Evolutionary conservation across 2,329 filamentous ascomycete species (phyloP).

Genomic region (Mariannaea elegans): DNA sequence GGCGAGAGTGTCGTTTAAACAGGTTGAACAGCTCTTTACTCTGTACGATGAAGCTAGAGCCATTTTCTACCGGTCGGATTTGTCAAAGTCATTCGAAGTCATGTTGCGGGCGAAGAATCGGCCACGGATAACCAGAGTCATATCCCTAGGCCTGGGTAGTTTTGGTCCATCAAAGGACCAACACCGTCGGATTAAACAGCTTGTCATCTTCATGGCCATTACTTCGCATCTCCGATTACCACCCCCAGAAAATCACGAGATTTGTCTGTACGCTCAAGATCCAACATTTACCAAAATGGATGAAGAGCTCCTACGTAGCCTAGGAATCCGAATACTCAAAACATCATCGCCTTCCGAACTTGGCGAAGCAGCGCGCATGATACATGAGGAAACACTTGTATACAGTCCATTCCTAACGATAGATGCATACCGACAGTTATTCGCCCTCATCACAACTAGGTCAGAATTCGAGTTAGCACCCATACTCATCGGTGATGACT

Average conservation of each 20-base stretch:
- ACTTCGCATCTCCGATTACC: slow-evolving; percentile 24
- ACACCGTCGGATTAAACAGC: slow-evolving; percentile 34
- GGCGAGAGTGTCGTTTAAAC: slow-evolving; percentile 18
- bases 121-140: slow-evolving; percentile 27
- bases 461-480: slow-evolving; percentile 10
- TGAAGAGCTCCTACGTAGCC: slow-evolving; percentile 27
- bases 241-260: background rate
- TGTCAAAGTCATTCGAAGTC: slow-evolving; percentile 28
- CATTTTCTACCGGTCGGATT: slow-evolving; percentile 22
- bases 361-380: slow-evolving; percentile 33
- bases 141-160: slow-evolving; percentile 35
- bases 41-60: slow-evolving; percentile 28
- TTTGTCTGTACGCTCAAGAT: slow-evolving; percentile 34
- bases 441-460: slow-evolving; percentile 12
- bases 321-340: slow-evolving; percentile 28
- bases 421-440: slow-evolving; percentile 29
- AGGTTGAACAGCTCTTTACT: slow-evolving; percentile 26
- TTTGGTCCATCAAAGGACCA: slow-evolving; percentile 33
- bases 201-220: slow-evolving; percentile 33
- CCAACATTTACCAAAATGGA: slow-evolving; percentile 33
- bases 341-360: slow-evolving; percentile 29
- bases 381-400: slow-evolving; percentile 33
- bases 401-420: slow-evolving; percentile 39
- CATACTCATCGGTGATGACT: slow-evolving; percentile 36
- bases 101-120: slow-evolving; percentile 30